Base-by-base conservation (phyloP, 2,329 filamentous ascomycete species). In the Stachybotrys elegans region DNA sequence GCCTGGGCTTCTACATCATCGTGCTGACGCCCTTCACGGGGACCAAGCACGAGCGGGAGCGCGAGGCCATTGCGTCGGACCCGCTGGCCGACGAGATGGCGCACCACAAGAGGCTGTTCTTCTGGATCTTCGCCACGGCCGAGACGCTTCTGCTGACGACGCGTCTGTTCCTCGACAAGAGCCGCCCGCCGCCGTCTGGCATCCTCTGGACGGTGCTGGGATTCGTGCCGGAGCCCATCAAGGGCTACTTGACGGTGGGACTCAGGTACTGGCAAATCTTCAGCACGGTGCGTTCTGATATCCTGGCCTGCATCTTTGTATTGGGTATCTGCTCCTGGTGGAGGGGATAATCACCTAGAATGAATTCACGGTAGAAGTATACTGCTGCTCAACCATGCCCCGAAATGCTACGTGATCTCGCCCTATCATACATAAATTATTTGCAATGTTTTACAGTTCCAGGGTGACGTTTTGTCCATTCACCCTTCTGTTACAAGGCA, bases 111-210 rank as follows among this genome's bases (percentile, higher is more conserved):
- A 55, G 49, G 38, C 42, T 66, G 19, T 84, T 90, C 65, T 90
- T 92, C 64, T 88, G 83, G 70, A 75, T 86, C n/a, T 93, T 92
- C 59, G 83, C 86, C 6, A 88, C 86, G 1, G 83, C 80, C 23
- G 86, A 93, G 67, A 74, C 88, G 11, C 60, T 88, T 43, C 69
- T 92, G 50, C 79, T 92, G 51, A 84, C 81, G 2, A 82, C 78
- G 22, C 73, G 86, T 20, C 87, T 84, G 60, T 81, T 89, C 53
- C 58, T 88, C 42, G 85, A 89, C 54, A 79, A 78, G 53, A 76
- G 76, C 20, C 62, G 69, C 31, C 60, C 76, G 37, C 77, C 78
- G 48, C 78, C 77, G 4, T 65, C 70, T 21, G 84, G 85, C 4
- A 74, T 86, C 45, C 53, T 88, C 48, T 81, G 81, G 49, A 84